Evolutionary conservation across 2,329 filamentous ascomycete genomes (phyloP).

Genomic region (Cercospora brassicicola): DNA sequence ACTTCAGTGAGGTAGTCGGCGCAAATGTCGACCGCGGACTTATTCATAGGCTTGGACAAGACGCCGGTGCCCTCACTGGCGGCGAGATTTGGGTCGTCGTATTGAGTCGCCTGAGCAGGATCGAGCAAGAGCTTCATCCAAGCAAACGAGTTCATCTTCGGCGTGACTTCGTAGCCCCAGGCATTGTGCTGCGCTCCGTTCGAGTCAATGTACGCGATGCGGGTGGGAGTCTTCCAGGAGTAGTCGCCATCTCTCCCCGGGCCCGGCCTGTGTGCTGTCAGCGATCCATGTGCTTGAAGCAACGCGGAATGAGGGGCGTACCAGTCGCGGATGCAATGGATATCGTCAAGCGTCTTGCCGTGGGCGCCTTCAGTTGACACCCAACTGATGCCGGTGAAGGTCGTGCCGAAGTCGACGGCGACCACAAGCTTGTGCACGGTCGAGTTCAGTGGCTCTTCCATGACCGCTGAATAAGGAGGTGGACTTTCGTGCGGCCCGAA

Average conservation of each 20-base stretch:
- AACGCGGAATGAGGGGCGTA: too few species aligned
- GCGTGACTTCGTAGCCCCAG: constrained; percentile 13
- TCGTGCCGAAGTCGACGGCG: constrained; percentile 19
- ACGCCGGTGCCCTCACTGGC: constrained; percentile 14
- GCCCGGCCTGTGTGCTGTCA: constrained; percentile 8
- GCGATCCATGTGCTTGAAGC: too few species aligned
- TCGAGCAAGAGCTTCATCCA: constrained; percentile 24
- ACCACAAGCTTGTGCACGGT: constrained; percentile 16
- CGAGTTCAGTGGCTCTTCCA: too few species aligned
- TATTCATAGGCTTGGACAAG: neutral
- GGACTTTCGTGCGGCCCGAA: too few species aligned
- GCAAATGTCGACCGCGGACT: constrained; percentile 15
- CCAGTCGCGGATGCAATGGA: constrained; percentile 8
- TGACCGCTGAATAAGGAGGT: too few species aligned
- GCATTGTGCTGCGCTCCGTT: neutral
- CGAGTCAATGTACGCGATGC: constrained; percentile 4
- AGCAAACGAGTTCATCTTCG: constrained; percentile 6
- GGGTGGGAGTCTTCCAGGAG: constrained; percentile 17
- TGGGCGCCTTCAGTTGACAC: constrained; percentile 13
- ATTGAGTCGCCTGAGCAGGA: constrained; percentile 7
- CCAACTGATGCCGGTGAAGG: constrained; percentile 20
- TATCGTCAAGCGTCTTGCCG: constrained; percentile 11
- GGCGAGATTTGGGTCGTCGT: constrained; percentile 15
- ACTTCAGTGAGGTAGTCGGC: constrained; percentile 19
- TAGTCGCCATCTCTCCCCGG: constrained; percentile 11